These are phyloP conservation scores for Lasiosphaeria hispida DNA, from an alignment of 495 filamentous ascomycete species.

Conservation along the genomic window DNA sequence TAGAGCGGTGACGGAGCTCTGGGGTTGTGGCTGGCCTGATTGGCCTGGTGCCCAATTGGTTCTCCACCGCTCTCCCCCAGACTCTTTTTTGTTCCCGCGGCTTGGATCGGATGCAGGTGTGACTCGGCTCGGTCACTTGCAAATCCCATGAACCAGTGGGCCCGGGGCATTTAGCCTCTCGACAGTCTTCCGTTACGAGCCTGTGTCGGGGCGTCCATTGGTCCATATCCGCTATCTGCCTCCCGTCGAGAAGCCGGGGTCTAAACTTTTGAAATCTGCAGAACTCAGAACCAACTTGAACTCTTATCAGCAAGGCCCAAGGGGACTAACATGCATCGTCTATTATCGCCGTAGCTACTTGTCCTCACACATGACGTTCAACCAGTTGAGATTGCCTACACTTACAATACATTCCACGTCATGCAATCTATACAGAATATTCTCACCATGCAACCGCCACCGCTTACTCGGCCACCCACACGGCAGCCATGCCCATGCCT, in stretches of 20 bases:
- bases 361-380: background rate
- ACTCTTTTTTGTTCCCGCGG: background rate
- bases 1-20: conserved; percentile 15
- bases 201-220: too few relatives aligned
- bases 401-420: conserved; percentile 11
- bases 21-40: background rate
- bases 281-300: too few relatives aligned
- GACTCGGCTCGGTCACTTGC: conserved; percentile 8
- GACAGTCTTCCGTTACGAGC: too few relatives aligned
- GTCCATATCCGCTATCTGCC: too few relatives aligned
- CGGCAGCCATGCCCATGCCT: conserved; percentile 69
- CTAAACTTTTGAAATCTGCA: too few relatives aligned
- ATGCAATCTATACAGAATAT: background rate
- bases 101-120: conserved; percentile 7
- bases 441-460: background rate
- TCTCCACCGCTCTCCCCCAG: conserved; percentile 2
- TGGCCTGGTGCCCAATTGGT: conserved; percentile 7
- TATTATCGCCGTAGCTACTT: too few relatives aligned
- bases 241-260: too few relatives aligned
- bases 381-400: conserved; percentile 6
- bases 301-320: too few relatives aligned
- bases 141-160: background rate
- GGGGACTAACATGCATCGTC: too few relatives aligned
- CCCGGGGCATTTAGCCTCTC: too few relatives aligned
- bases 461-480: conserved; percentile 69